Base-by-base conservation (phyloP, 2,329 filamentous ascomycete species). In the Myriosclerotinia curreyana region DNA sequence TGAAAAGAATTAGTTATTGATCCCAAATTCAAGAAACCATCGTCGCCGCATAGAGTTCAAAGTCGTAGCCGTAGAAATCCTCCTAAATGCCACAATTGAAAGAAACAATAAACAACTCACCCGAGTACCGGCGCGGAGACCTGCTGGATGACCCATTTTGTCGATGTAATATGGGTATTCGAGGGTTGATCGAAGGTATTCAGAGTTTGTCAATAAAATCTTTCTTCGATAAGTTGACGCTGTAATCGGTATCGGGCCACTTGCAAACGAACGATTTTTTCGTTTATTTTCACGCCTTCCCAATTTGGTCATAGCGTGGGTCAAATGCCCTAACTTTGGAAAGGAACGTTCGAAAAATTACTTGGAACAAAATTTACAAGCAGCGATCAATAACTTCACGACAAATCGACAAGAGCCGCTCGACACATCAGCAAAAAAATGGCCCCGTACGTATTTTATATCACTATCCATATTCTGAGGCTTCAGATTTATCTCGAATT, bases 91-190 rank as follows among this genome's bases (percentile, higher is more conserved):
- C 38, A 12, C 36, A 38, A 15, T 31, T 56, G 25, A 40, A 14
- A 50, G n/a, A n/a, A n/a, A n/a, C n/a, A 59, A 44, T 22, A 25
- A 31, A 7, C 7, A 22, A 87, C 87, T 74, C 86, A 90, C 87
- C 81, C 90, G 89, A 81, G 90, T 94, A 81, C 90, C 90, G 78
- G 89, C 85, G 80, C 91, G 87, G 78, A 93, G 87, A 92, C 90
- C 90, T 82, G 88, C 87, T 76, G 90, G 86, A 84, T 93, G 89
- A 78, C 76, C 78, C 74, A 77, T 80, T 75, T 78, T 80, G 69
- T 70, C 70, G 65, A 66, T 66, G 20, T 62, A 53, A 51, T 42
- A 65, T 67, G 65, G 62, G 66, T 62, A 61, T 74, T 53, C 20
- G 60, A 59, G 40, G 65, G 58, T 44, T 59, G 52, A 52, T 63